phyloP scores from a whole-genome alignment of 306 rosid genomes.

The Argentina anserina region DNA sequence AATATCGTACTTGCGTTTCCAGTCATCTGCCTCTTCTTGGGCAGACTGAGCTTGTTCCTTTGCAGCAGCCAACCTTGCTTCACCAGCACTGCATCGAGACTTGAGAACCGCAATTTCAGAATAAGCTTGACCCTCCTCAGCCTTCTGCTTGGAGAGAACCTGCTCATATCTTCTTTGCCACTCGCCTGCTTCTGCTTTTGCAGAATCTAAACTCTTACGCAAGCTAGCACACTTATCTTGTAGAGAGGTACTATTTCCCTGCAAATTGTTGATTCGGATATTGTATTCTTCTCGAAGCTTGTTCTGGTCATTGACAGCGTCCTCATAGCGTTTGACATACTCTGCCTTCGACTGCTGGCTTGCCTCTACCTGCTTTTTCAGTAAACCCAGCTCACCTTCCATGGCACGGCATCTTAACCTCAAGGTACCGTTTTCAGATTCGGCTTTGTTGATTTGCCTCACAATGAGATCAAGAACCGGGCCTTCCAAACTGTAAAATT shows the following conservation, averaged over 20 bases:
- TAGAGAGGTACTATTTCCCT: constrained; percentile 63
- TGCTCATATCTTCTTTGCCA: constrained; percentile 86
- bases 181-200: constrained; percentile 72
- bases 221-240: constrained; percentile 69
- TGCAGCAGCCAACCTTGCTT: constrained; percentile 92
- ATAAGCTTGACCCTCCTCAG: constrained; percentile 76
- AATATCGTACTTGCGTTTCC: constrained; percentile 86
- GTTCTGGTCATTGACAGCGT: constrained; percentile 79
- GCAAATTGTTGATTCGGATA: constrained; percentile 75
- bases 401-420: constrained; percentile 60
- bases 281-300: constrained; percentile 78
- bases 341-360: constrained; percentile 70
- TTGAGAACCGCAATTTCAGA: constrained; percentile 79
- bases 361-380: constrained; percentile 80
- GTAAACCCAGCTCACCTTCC: constrained; percentile 67
- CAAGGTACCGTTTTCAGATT: constrained; percentile 68
- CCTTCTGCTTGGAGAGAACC: constrained; percentile 59
- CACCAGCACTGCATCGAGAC: constrained; percentile 83
- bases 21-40: constrained; percentile 92
- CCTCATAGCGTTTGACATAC: constrained; percentile 79
- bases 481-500: constrained; percentile 73
- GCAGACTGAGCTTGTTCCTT: constrained; percentile 89
- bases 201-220: constrained; percentile 59
- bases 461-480: constrained; percentile 67
- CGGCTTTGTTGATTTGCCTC: constrained; percentile 70